Evolutionary conservation across 23 red algal species (phyloP).

Genomic region (Pyropia haitanensis): DNA sequence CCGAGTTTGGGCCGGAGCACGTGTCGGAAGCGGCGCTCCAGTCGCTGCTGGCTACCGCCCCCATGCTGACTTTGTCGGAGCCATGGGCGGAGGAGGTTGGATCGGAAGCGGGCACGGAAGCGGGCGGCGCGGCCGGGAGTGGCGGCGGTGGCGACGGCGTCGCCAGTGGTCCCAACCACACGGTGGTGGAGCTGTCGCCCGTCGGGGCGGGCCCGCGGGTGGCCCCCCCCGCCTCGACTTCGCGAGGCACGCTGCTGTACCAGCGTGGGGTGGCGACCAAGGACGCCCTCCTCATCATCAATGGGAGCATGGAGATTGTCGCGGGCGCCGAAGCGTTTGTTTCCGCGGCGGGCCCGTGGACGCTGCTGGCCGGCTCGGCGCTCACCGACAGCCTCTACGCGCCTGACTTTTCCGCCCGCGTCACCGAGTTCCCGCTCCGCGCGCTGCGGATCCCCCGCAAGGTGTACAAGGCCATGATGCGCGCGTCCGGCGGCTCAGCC

Average conservation of each 20-base stretch:
- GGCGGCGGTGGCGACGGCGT: no score
- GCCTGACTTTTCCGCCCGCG: conserved; percentile 82
- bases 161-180: no score
- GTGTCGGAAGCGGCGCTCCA: conserved; percentile 1
- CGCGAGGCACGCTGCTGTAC: conserved; percentile 25
- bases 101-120: no score
- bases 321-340: conserved; percentile 59
- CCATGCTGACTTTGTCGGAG: no score
- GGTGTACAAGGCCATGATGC: conserved; percentile 53
- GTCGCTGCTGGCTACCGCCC: no score
- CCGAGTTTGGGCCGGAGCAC: conserved; percentile 36
- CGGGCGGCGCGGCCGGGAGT: no score
- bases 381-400: conserved; percentile 79
- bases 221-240: neutral
- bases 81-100: no score
- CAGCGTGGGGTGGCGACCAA: conserved; percentile 70
- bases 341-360: conserved; percentile 82
- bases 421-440: conserved; percentile 65
- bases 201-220: no score
- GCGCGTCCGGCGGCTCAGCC: no score
- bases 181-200: no score
- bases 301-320: conserved; percentile 61
- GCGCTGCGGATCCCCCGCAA: conserved; percentile 61
- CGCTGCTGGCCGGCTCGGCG: conserved; percentile 57
- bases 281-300: conserved; percentile 79